Percentiles rank a stretch among this genome's conserved stretches.
Conservation (phyloP, 2,329 filamentous ascomycete species). For the Diaporthe ampelina region DNA sequence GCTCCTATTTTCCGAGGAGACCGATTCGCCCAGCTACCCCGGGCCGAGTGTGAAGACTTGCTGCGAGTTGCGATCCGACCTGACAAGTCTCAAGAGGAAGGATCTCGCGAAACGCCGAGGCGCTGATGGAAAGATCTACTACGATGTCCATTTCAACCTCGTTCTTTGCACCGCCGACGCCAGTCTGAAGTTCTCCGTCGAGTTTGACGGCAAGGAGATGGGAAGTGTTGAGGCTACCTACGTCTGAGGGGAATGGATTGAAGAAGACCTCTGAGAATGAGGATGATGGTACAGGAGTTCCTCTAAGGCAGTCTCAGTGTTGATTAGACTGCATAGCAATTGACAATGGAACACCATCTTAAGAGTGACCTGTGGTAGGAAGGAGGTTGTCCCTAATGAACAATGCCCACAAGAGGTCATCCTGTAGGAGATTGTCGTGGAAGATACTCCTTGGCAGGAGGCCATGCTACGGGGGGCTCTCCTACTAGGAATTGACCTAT, state of each 20-base stretch:
- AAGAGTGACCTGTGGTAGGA: not conserved
- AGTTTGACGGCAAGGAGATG: not conserved
- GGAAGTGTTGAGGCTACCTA: slow-evolving; percentile 15
- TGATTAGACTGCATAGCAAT: too few species aligned
- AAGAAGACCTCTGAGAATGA: too few species aligned
- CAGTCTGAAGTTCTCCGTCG: slow-evolving; percentile 31
- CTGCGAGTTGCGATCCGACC: not conserved
- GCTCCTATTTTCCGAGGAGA: not conserved
- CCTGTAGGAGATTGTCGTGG: too few species aligned
- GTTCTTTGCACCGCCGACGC: not conserved
- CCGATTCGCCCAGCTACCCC: not conserved
- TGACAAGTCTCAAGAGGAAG: not conserved
- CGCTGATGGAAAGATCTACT: not conserved
- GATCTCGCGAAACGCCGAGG: not conserved
- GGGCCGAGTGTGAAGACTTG: not conserved
- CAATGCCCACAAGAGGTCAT: too few species aligned
- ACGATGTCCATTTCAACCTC: not conserved
- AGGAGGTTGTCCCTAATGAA: too few species aligned
- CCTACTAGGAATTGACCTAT: too few species aligned
- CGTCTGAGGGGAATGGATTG: too few species aligned
- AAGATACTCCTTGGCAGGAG: too few species aligned
- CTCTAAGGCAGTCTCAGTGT: too few species aligned
- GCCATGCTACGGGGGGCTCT: too few species aligned
- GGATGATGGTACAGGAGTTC: too few species aligned
- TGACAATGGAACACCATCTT: not conserved